Conservation (phyloP, 345 rosid genomes). For the Aquilaria sinensis region DNA sequence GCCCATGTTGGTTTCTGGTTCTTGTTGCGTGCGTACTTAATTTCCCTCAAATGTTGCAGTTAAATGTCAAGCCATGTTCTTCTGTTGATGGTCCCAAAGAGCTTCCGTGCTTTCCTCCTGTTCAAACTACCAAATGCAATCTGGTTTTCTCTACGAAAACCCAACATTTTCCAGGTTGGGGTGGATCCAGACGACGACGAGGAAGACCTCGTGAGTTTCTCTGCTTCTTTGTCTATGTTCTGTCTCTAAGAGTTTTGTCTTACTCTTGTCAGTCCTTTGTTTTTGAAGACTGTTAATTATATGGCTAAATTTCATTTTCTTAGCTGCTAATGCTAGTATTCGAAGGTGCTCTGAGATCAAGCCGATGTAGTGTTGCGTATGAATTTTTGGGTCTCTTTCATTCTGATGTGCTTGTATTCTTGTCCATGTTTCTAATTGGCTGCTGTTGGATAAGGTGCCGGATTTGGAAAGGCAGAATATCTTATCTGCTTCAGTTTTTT, state of each 20-base stretch:
- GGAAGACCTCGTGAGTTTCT: slow-evolving; percentile 34
- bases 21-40: not conserved
- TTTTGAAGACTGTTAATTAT: not conserved
- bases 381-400: not conserved
- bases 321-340: not conserved
- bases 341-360: not conserved
- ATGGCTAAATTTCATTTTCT: not conserved
- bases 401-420: not conserved
- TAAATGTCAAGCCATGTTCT: slow-evolving; percentile 18
- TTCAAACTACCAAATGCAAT: slow-evolving; percentile 18
- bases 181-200: slow-evolving; percentile 23
- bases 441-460: too few relatives aligned
- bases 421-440: not conserved
- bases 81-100: slow-evolving; percentile 21
- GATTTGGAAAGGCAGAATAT: too few relatives aligned
- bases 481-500: not conserved
- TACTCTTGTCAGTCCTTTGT: not conserved
- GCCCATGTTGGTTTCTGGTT: not conserved
- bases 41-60: slow-evolving; percentile 19
- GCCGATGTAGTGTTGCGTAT: not conserved
- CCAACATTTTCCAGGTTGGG: slow-evolving; percentile 2
- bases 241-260: not conserved
- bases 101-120: slow-evolving; percentile 20
- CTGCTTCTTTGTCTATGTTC: not conserved
- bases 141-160: slow-evolving; percentile 14